A percentile compares a stretch with the other conserved stretches of the same genome.
These are phyloP conservation scores for Coccomyxa subellipsoidea DNA, from an alignment of 163 green algal genomes.

Conservation along the genomic window DNA sequence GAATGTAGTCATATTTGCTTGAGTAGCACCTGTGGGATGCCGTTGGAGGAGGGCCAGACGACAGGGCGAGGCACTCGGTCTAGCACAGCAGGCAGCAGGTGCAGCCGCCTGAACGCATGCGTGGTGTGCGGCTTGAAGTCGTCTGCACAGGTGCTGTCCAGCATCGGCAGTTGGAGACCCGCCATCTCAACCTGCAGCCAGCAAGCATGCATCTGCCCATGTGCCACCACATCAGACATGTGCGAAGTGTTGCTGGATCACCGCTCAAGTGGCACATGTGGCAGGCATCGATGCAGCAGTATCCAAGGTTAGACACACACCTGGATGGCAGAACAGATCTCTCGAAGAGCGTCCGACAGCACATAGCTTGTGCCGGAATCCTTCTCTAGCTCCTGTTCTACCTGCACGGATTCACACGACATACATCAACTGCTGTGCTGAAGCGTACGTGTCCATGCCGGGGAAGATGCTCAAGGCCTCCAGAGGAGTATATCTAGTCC, in stretches of 20 bases:
- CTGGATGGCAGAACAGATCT: constrained; percentile 16
- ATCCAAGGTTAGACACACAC: too few species aligned
- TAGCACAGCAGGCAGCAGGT: not conserved
- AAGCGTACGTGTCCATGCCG: too few species aligned
- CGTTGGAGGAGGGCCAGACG: not conserved
- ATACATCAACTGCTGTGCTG: not conserved
- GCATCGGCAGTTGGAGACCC: constrained; percentile 33
- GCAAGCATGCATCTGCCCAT: not conserved
- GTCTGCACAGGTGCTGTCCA: constrained; percentile 10
- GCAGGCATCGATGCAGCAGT: too few species aligned
- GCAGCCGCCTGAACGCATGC: not conserved
- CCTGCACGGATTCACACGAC: not conserved
- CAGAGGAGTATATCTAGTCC: too few species aligned
- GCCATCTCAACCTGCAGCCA: constrained; percentile 36
- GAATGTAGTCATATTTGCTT: too few species aligned
- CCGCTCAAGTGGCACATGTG: too few species aligned
- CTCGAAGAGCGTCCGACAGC: constrained; percentile 40
- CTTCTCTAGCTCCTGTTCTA: constrained; percentile 22
- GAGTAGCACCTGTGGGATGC: not conserved
- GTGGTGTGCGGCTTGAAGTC: constrained; percentile 23
- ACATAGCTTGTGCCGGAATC: constrained; percentile 30
- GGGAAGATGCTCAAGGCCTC: too few species aligned
- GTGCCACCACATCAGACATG: not conserved
- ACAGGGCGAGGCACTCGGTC: not conserved
- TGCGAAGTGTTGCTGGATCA: not conserved